Percentiles rank a stretch among this genome's conserved stretches.
Evolutionary conservation across 2,329 filamentous ascomycete genomes (phyloP).

Genomic region (Taxawa tesnikishii): DNA sequence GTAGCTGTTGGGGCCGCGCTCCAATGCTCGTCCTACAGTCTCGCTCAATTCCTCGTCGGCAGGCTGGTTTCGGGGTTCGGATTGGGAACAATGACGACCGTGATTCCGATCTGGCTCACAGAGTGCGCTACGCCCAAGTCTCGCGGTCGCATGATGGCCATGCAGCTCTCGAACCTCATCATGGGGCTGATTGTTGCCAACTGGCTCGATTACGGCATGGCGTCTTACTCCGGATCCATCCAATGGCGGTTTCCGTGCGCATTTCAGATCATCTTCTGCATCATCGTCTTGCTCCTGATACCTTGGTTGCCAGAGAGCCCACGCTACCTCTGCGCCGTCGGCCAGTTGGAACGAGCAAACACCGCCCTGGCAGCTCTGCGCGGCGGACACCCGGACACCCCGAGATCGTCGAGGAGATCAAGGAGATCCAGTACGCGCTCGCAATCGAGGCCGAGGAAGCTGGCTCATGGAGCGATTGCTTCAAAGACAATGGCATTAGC

Average conservation of each 20-base stretch:
- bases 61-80: slow-evolving; percentile 41
- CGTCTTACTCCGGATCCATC: slow-evolving; percentile 22
- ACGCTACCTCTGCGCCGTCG: slow-evolving; percentile 22
- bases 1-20: slow-evolving; percentile 38
- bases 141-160: slow-evolving; percentile 39
- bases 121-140: slow-evolving; percentile 38
- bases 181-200: slow-evolving; percentile 35
- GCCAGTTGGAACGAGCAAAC: slow-evolving; percentile 8
- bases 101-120: slow-evolving; percentile 38
- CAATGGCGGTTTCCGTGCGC: slow-evolving; percentile 42
- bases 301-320: slow-evolving; percentile 40
- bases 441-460: slow-evolving; percentile 17
- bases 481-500: slow-evolving; percentile 19
- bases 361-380: slow-evolving; percentile 10
- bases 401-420: slow-evolving; percentile 3
- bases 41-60: slow-evolving; percentile 36
- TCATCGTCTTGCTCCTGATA: slow-evolving; percentile 34
- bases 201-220: slow-evolving; percentile 32
- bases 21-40: slow-evolving; percentile 31
- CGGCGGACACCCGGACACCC: slow-evolving; percentile 1
- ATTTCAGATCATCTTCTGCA: slow-evolving; percentile 41
- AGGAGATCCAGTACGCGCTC: slow-evolving; percentile 13
- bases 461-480: slow-evolving; percentile 24
- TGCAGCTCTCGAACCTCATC: slow-evolving; percentile 40
- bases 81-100: slow-evolving; percentile 39